Evolutionary conservation across 2,329 filamentous ascomycete genomes (phyloP).

Genomic region (Fonsecaea monophora): DNA sequence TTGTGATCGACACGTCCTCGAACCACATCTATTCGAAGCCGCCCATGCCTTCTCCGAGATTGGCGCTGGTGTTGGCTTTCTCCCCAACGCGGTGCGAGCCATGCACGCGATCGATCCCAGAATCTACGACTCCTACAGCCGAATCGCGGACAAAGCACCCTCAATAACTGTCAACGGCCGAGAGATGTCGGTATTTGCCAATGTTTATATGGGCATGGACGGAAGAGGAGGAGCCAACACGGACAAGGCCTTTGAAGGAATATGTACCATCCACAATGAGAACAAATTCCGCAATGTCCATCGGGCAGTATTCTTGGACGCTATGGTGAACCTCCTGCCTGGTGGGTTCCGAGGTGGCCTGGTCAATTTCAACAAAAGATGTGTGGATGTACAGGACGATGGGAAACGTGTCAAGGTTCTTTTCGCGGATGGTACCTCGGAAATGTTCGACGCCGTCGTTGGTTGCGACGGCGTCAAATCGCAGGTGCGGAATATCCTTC

Average conservation of each 20-base stretch:
- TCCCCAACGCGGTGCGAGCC: conserved; percentile 21
- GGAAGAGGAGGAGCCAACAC: conserved; percentile 17
- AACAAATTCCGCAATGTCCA: conserved; percentile 16
- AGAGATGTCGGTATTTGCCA: conserved; percentile 7
- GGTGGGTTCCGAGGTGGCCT: conserved; percentile 5
- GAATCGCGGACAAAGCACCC: conserved; percentile 8
- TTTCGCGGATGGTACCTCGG: conserved; percentile 17
- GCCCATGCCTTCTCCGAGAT: conserved; percentile 18
- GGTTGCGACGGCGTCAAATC: conserved; percentile 23
- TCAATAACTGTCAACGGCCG: conserved; percentile 4
- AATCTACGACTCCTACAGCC: conserved; percentile 15
- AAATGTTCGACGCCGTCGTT: conserved; percentile 14
- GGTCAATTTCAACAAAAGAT: conserved; percentile 20
- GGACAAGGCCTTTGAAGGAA: conserved; percentile 7
- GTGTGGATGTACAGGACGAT: conserved; percentile 7
- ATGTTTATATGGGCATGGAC: conserved; percentile 17
- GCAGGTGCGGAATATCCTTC: conserved; percentile 12
- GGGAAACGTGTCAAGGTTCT: conserved; percentile 4
- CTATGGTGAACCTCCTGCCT: conserved; percentile 17
- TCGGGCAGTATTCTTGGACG: conserved; percentile 17
- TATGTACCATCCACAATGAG: conserved; percentile 17
- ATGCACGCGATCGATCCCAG: conserved; percentile 13
- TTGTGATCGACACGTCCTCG: conserved; percentile 9
- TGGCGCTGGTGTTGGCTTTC: conserved; percentile 18
- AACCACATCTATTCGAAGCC: conserved; percentile 23